These are phyloP conservation scores for Irpex lacteus DNA, from an alignment of 1,284 basidiomycete species.

Conservation along the genomic window DNA sequence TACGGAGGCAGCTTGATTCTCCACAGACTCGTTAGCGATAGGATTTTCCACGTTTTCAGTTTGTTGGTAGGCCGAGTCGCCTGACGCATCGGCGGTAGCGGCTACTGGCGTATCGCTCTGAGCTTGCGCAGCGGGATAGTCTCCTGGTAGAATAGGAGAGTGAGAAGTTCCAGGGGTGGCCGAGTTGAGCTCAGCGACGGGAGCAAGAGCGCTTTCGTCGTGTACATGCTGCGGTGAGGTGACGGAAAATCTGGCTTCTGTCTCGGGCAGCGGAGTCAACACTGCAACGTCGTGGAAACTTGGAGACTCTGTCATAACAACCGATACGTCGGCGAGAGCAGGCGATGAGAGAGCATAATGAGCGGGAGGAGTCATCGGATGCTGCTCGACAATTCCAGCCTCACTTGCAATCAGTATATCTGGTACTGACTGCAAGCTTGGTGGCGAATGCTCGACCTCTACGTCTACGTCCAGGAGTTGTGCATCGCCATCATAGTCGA, in stretches of 20 bases:
- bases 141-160: neutral
- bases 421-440: neutral
- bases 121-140: neutral
- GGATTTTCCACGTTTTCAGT: neutral
- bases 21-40: neutral
- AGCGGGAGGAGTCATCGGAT: neutral
- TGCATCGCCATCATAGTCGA: constrained; percentile 32
- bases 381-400: neutral
- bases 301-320: neutral
- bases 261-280: neutral
- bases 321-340: neutral
- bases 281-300: neutral
- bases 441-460: constrained; percentile 41
- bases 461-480: constrained; percentile 55
- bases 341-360: neutral
- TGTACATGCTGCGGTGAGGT: neutral
- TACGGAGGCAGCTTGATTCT: neutral
- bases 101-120: neutral
- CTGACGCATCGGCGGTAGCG: neutral
- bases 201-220: neutral
- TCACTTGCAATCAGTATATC: neutral
- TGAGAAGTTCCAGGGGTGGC: neutral
- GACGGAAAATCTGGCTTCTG: neutral
- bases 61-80: neutral
- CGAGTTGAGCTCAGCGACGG: neutral